Evolutionary conservation across 495 filamentous ascomycete genomes (phyloP), one percentile per base, ranked within the genome.

Genomic region (Cercophora sp.): DNA sequence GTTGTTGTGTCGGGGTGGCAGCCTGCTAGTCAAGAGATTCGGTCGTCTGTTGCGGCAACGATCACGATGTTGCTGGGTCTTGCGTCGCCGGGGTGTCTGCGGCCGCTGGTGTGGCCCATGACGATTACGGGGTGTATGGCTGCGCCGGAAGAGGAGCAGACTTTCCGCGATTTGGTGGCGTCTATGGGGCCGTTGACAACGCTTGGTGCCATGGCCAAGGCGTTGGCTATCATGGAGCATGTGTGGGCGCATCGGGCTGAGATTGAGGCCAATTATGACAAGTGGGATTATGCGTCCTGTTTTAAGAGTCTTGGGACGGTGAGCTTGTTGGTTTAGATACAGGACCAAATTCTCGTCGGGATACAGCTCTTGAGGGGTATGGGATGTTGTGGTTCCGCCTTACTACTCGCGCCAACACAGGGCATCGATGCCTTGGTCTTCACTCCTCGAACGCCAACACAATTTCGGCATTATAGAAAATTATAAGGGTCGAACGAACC

Each of bases 1-100:
- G 65, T 78, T 15, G 76, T 80, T 5, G 67, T 79, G 1, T 76
- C 71, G 9, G 79, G 79, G 27, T 81, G 76, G 76, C 76, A 81
- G 58, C 72, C 74, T 6, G 67, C 68, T 0, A 68, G 58, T 39
- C 43, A 46, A 4, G 73, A 74, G 40, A 66, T 77, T 2, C 68
- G 62, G 2, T 24, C 58, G 11, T 65, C 69, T 11, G 74, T 77
- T 8, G 43, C 42, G 0, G 56, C 41, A 23, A 69, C 70, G 11
- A 54, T 76, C 2, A 57, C 65, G 27, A 34, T 75, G 51, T 23
- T 77, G 8, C 27, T 37, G 2, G 24, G 58, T 6, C 56, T 78
- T 23, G 55, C 57, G 0, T 39, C 37, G 8, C 58, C 55, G 0
- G 45, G 51, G 19, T 66, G 56, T 45, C 50, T 79, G 10, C 62